Evolutionary conservation across 2,329 filamentous ascomycete species (phyloP).

Genomic region (Sarocladium kiliense): DNA sequence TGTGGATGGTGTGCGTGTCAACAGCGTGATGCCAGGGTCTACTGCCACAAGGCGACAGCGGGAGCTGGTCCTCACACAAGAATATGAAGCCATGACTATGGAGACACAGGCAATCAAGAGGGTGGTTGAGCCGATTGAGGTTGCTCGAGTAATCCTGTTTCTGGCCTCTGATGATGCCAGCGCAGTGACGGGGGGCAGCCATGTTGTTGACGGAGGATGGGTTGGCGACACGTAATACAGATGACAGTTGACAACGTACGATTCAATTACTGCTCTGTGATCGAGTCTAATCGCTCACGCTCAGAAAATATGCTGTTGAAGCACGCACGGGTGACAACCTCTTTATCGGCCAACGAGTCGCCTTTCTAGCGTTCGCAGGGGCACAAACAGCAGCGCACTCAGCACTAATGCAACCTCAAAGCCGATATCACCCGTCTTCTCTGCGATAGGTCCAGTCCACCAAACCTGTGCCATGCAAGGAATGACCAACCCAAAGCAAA

Average conservation of each 20-base stretch:
- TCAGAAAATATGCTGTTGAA: no score
- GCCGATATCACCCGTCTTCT: conserved; percentile 57
- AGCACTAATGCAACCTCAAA: conserved; percentile 58
- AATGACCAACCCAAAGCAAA: conserved; percentile 47
- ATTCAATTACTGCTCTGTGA: no score
- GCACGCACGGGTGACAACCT: not conserved
- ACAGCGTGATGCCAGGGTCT: conserved; percentile 44
- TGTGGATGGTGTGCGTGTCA: conserved; percentile 40
- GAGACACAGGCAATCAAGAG: conserved; percentile 36
- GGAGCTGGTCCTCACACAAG: conserved; percentile 35
- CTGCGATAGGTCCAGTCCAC: conserved; percentile 56
- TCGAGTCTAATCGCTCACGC: not conserved
- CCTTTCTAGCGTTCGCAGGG: conserved; percentile 41
- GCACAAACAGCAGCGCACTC: conserved; percentile 41
- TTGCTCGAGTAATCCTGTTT: conserved; percentile 41
- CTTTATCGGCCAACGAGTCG: not conserved
- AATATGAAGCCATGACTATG: conserved; percentile 33
- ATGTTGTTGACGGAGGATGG: conserved; percentile 28
- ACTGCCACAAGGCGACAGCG: conserved; percentile 41
- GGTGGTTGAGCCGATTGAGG: conserved; percentile 34
- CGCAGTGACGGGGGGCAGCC: conserved; percentile 38
- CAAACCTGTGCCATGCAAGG: conserved; percentile 57
- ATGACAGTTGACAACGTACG: no score
- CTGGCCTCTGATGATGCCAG: conserved; percentile 40
- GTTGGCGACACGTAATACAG: not conserved